A percentile compares a stretch with the other conserved stretches of the same genome.
Evolutionary conservation across 2,329 filamentous ascomycete genomes (phyloP).

Genomic region (Fusarium sp.): DNA sequence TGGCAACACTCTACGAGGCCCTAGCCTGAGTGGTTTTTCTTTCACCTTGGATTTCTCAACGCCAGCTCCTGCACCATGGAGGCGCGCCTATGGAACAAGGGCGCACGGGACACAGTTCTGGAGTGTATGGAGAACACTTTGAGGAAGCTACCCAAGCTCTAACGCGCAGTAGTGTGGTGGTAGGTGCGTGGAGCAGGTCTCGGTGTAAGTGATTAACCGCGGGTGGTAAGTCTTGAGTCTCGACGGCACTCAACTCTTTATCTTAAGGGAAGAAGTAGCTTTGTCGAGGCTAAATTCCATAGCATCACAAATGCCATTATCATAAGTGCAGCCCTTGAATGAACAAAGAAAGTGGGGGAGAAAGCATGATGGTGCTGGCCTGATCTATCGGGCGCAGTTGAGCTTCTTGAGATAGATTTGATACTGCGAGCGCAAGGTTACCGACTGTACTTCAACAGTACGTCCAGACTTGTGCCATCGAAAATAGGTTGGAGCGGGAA

Average conservation of each 20-base stretch:
- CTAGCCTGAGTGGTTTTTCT: constrained; percentile 32
- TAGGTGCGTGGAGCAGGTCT: constrained; percentile 21
- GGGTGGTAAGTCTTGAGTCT: constrained; percentile 37
- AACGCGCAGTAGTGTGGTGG: constrained; percentile 25
- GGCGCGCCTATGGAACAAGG: constrained; percentile 43
- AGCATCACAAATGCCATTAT: background rate
- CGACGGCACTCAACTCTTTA: constrained; percentile 3
- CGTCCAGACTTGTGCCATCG: constrained; percentile 1
- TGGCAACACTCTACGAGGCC: constrained; percentile 13
- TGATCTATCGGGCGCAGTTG: background rate
- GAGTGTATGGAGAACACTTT: constrained; percentile 21
- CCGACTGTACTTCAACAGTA: background rate
- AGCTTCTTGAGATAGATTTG: background rate
- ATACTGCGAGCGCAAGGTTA: background rate
- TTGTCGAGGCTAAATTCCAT: background rate
- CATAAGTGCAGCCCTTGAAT: background rate
- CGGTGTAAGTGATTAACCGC: constrained; percentile 36
- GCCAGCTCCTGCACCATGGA: constrained; percentile 24
- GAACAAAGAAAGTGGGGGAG: background rate
- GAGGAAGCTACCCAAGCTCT: constrained; percentile 26
- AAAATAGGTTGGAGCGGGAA: background rate
- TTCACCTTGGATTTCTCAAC: constrained; percentile 21
- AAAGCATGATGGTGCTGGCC: background rate
- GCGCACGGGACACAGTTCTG: constrained; percentile 22
- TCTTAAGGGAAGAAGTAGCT: constrained; percentile 25